These are phyloP conservation scores for Pittosporum tobira DNA, from an alignment of 129 eudicot species.

Conservation along the genomic window DNA sequence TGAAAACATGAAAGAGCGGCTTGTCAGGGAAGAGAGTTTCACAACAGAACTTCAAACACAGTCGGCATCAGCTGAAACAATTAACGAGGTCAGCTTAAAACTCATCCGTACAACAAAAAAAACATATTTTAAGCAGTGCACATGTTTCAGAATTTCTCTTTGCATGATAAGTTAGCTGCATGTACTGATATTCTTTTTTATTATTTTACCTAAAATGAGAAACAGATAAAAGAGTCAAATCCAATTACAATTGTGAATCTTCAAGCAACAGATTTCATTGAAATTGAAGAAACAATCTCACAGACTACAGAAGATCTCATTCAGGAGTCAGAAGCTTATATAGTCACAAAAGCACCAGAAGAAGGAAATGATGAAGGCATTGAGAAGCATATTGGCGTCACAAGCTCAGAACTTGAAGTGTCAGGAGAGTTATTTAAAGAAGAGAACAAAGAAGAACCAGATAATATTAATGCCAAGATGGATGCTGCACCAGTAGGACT, in stretches of 20 bases:
- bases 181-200: too few relatives aligned
- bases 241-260: conserved; percentile 7
- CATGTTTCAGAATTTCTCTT: neutral
- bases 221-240: conserved; percentile 18
- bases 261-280: conserved; percentile 10
- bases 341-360: conserved; percentile 18
- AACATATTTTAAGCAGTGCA: neutral
- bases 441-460: conserved; percentile 9
- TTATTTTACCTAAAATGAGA: conserved; percentile 9
- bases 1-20: neutral
- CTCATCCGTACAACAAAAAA: neutral
- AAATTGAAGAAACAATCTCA: conserved; percentile 7
- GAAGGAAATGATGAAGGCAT: neutral
- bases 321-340: conserved; percentile 14
- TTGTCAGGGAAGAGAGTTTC: conserved; percentile 9
- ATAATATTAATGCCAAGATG: neutral
- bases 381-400: conserved; percentile 8
- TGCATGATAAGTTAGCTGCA: neutral
- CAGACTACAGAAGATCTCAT: conserved; percentile 13
- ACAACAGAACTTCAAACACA: conserved; percentile 1
- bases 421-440: conserved; percentile 10
- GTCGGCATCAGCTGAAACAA: neutral
- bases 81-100: neutral
- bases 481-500: neutral
- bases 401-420: conserved; percentile 9